Base-by-base conservation (phyloP, 2,329 filamentous ascomycete species). In the Trichoderma pleuroti region DNA sequence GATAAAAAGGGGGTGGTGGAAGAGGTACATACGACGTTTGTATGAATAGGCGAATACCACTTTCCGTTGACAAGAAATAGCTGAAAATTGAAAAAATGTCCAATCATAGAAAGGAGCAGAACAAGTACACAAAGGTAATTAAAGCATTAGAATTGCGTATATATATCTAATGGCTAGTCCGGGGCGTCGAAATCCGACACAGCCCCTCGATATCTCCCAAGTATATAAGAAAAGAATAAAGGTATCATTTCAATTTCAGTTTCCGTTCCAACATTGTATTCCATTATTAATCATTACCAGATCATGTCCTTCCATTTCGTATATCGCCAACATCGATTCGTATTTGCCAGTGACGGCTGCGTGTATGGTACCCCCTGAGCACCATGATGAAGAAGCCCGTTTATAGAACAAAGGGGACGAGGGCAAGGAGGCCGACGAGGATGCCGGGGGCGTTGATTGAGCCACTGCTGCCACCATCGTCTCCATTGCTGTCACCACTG, bases 391-490 rank as follows among this genome's bases (percentile, higher is more conserved):
- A 28, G 14, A 9, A 49, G 2, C 1, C 9, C 1, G 54, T n/a
- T 74, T 72, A 79, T n/a, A 78, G 72, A 54, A 78, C 12, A 26
- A 79, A 71, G 62, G 77, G 77, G 32, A 75, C 32, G 3, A 77
- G 57, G 9, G 71, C 77, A 14, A 78, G 14, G 11, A 77, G 68
- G 14, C 75, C 76, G 24, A 74, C 67, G 28, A 79, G 39, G 21
- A 74, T 59, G 60, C 59, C 74, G 6, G 77, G 76, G 26, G 74
- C 70, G 24, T 52, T 68, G 61, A 60, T 57, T 34, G 28, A 54
- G 14, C 69, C 70, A 24, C 64, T 30, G 3, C 64, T 72, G 49
- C 61, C 39, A 5, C 36, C 54, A 8, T 34, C 26, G 24, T 52
- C 62, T 21, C 46, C 46, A 4, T 65, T 71, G 39, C 21, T 39